phyloP scores from a whole-genome alignment of 345 rosid species.

The Punica granatum region DNA sequence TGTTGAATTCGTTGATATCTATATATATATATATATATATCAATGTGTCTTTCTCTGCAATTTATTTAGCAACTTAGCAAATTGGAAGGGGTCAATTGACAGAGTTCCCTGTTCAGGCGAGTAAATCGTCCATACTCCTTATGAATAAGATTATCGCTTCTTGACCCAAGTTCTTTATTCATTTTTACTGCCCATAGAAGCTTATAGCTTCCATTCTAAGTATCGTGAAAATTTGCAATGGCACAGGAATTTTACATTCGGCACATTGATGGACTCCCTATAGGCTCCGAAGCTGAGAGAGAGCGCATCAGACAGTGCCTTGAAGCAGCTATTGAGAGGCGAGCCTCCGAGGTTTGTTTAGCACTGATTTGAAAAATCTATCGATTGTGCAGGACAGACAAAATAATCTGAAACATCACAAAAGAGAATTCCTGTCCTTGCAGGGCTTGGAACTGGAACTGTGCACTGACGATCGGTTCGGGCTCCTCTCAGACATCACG shows the following conservation, averaged over 20 bases:
- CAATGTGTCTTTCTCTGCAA: neutral
- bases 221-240: conserved; percentile 11
- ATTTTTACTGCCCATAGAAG: neutral
- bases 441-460: conserved; percentile 53
- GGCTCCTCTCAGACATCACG: conserved; percentile 50
- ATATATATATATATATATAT: neutral
- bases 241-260: conserved; percentile 59
- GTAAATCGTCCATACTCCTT: neutral
- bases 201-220: conserved; percentile 8
- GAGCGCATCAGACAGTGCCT: conserved; percentile 45
- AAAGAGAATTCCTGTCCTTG: neutral
- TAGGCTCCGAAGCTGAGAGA: conserved; percentile 47
- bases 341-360: conserved; percentile 32
- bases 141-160: neutral
- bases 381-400: neutral
- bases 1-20: no score
- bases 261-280: conserved; percentile 53
- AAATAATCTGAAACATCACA: neutral
- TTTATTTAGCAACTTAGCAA: neutral
- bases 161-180: neutral
- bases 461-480: conserved; percentile 38
- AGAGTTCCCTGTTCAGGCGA: neutral
- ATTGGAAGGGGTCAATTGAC: neutral
- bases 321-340: conserved; percentile 56
- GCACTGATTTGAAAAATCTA: neutral